Evolutionary conservation across 495 filamentous ascomycete genomes (phyloP).

Genomic region (Symbiotaphrina buchneri): DNA sequence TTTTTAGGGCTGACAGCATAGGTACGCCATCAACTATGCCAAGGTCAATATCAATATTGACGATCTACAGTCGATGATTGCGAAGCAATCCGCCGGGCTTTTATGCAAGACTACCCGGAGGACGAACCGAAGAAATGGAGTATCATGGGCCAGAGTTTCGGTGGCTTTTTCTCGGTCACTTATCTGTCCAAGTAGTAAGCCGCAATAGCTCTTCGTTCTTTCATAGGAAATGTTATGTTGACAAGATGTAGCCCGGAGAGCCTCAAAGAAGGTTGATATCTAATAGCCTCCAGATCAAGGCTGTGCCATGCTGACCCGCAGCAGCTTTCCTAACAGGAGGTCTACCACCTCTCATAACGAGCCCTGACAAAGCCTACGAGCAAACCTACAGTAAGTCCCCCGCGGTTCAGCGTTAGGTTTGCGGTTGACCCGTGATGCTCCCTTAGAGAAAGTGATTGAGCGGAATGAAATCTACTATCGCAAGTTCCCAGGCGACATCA

Average conservation of each 20-base stretch:
- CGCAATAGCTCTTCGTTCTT: too few relatives aligned
- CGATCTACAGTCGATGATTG: slow-evolving; percentile 43
- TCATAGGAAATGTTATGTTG: not conserved
- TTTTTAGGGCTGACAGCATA: slow-evolving; percentile 74
- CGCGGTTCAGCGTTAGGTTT: not conserved
- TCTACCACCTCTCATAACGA: slow-evolving; percentile 47
- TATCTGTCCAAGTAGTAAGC: slow-evolving; percentile 59
- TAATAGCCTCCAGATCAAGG: too few relatives aligned
- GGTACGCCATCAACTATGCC: slow-evolving; percentile 6
- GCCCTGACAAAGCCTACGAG: slow-evolving; percentile 54
- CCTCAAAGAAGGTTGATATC: slow-evolving; percentile 32
- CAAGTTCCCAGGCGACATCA: slow-evolving; percentile 72
- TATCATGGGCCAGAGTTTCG: slow-evolving; percentile 74
- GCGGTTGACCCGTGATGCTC: too few relatives aligned
- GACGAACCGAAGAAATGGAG: slow-evolving; percentile 63
- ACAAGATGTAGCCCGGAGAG: slow-evolving; percentile 32
- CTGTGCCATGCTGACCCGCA: too few relatives aligned
- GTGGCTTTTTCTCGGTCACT: slow-evolving; percentile 61
- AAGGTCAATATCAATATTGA: not conserved
- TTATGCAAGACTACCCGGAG: slow-evolving; percentile 45
- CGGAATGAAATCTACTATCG: slow-evolving; percentile 57
- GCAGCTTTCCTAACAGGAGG: slow-evolving; percentile 60
- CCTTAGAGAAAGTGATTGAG: slow-evolving; percentile 32
- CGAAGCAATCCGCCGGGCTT: slow-evolving; percentile 55
- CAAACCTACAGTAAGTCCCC: slow-evolving; percentile 32